Percentiles rank a stretch among this genome's conserved stretches.
Evolutionary conservation across 2,329 filamentous ascomycete genomes (phyloP).

Genomic region (Aspergillus brunneoviolaceus): DNA sequence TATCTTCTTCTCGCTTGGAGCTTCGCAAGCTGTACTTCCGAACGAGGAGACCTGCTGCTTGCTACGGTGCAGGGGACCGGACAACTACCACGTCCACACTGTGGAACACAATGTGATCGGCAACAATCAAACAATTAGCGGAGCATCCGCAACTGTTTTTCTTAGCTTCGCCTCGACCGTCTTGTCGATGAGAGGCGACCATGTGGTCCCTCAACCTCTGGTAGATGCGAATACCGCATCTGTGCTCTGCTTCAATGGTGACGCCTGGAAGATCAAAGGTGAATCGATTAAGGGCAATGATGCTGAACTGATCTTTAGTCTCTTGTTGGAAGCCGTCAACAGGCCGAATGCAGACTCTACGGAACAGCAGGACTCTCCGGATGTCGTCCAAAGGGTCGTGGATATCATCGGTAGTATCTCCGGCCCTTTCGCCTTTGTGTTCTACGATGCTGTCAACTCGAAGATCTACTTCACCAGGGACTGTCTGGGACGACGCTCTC

Average conservation of each 20-base stretch:
- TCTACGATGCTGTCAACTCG: conserved; percentile 63
- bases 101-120: conserved; percentile 23
- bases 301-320: conserved; percentile 65
- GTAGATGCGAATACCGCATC: conserved; percentile 57
- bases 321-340: conserved; percentile 52
- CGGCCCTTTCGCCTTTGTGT: conserved; percentile 89
- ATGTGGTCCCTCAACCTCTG: conserved; percentile 72
- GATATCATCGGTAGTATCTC: conserved; percentile 61
- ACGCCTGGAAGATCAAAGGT: conserved; percentile 76
- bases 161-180: conserved; percentile 79
- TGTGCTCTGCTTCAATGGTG: conserved; percentile 93
- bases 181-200: conserved; percentile 78
- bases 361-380: conserved; percentile 14
- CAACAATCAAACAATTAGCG: conserved; percentile 10
- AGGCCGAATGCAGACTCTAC: conserved; percentile 2
- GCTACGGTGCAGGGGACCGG: conserved; percentile 46
- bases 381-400: conserved; percentile 29
- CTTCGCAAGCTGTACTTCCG: conserved; percentile 28
- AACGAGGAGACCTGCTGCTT: conserved; percentile 34
- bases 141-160: conserved; percentile 34
- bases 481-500: conserved; percentile 79
- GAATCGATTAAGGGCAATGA: conserved; percentile 70
- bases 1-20: conserved; percentile 53
- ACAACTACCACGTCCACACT: conserved; percentile 40
- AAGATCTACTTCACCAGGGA: conserved; percentile 82